Base-by-base conservation (phyloP, 1,139 yeast species). In the Taphrina deformans region DNA sequence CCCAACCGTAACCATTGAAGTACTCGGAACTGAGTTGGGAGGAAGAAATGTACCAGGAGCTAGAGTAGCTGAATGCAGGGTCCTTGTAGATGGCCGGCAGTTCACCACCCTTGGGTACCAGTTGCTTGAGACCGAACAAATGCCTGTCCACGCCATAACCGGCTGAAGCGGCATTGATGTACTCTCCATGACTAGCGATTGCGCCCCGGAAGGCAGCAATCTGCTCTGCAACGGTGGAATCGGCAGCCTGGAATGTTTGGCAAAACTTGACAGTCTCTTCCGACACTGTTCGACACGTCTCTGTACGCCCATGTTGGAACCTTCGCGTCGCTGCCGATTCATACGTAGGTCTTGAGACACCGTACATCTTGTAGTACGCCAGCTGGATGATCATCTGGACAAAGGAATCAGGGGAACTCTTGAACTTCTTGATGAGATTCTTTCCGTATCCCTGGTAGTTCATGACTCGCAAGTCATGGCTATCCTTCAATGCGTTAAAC, bases 61-160 rank as follows among this genome's bases (percentile, higher is more conserved):
- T 79, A 14, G 96, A 87, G 80, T 89, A 91, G 55, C 79, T 73
- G 74, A 82, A 89, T 68, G 89, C 79, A 21, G 96, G 90, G 76
- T 93, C 96, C 50, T 80, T 75, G 81, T 86, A 91, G 62, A 93
- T 78, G 16, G 80, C 87, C 40, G 96, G 96, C 26, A 85, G 79
- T 41, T 76, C 75, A 75, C 87, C 89, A 53, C 85, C 85, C 7
- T 82, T 77, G 68, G 80, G 75, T 61, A 89, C 73, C 82, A 88
- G 83, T 76, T 87, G 86, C 79, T 88, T 88, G 72, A 93, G 81
- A 26, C 98, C 99, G 71, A 91, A 86, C 73, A 92, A 82, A 76
- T 93, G 99, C 76, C 99, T 89, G 76, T 93, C 99, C 67, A 89
- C 90, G 71, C 97, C 98, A 71, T 80, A 80, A 63, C 97, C 99